Conservation (phyloP, 495 filamentous ascomycete species). For the Diplogelasinospora grovesii region DNA sequence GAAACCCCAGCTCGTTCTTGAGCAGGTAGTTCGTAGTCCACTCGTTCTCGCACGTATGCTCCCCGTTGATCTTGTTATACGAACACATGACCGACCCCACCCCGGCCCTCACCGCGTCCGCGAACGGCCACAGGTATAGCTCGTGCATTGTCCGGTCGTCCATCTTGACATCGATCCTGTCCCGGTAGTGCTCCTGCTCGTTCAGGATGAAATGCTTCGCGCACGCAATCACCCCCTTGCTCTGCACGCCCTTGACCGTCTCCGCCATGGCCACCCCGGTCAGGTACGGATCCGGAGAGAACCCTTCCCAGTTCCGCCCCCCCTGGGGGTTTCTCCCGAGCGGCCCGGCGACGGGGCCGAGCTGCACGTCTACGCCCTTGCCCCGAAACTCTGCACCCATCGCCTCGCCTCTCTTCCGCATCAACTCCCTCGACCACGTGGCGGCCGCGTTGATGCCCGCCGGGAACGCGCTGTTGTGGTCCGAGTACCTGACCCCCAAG, state of each 20-base stretch:
- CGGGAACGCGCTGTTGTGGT: conserved; percentile 62
- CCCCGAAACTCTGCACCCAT: conserved; percentile 54
- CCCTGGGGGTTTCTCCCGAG: conserved; percentile 53
- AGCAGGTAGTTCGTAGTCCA: conserved; percentile 43
- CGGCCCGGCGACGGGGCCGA: conserved; percentile 49
- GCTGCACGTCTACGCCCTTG: conserved; percentile 52
- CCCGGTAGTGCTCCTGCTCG: conserved; percentile 38
- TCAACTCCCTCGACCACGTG: conserved; percentile 61
- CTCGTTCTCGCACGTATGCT: conserved; percentile 38
- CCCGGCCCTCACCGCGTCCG: conserved; percentile 54
- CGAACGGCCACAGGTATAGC: conserved; percentile 67
- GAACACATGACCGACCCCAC: conserved; percentile 58
- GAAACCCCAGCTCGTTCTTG: conserved; percentile 49
- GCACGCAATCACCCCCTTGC: conserved; percentile 50
- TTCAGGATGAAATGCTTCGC: conserved; percentile 55
- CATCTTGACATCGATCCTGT: conserved; percentile 43
- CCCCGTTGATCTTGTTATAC: conserved; percentile 50
- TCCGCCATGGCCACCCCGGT: conserved; percentile 48
- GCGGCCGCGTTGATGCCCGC: conserved; percentile 70
- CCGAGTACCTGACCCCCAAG: conserved; percentile 41
- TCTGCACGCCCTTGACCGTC: conserved; percentile 51
- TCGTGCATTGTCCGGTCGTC: conserved; percentile 63
- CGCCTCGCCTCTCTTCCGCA: conserved; percentile 51
- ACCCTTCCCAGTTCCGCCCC: conserved; percentile 62
- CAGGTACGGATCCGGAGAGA: conserved; percentile 57